Conservation (phyloP, 257 asterid genomes). For the Scutellaria baicalensis region DNA sequence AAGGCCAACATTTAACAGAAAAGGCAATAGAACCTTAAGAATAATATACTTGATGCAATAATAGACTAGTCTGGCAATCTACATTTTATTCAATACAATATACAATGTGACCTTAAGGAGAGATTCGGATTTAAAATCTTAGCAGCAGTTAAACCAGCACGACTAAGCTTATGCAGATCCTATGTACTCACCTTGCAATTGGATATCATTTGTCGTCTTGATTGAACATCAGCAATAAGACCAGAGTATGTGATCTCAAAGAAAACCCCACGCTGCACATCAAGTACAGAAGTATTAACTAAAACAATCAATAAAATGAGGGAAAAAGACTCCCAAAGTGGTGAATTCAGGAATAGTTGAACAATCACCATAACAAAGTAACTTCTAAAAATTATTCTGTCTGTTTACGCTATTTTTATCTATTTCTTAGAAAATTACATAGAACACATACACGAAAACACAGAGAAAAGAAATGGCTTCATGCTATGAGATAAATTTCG, state of each 20-base stretch:
- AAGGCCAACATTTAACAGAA: neutral
- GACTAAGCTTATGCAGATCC: neutral
- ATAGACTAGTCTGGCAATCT: neutral
- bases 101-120: neutral
- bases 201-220: conserved; percentile 68
- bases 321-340: neutral
- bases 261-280: conserved; percentile 78
- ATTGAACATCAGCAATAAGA: conserved; percentile 61
- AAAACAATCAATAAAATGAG: neutral
- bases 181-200: conserved; percentile 59
- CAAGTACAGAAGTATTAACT: conserved; percentile 11
- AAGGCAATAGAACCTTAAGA: neutral
- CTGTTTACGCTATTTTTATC: neutral
- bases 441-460: neutral
- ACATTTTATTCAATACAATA: neutral
- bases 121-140: neutral
- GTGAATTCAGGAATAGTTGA: neutral
- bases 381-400: neutral
- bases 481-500: neutral
- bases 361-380: neutral
- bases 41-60: neutral
- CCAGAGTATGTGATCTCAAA: conserved; percentile 85
- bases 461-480: neutral
- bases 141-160: neutral
- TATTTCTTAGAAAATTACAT: neutral